phyloP scores from a whole-genome alignment of 768 basidiomycete species.

The Auriscalpium orientale region DNA sequence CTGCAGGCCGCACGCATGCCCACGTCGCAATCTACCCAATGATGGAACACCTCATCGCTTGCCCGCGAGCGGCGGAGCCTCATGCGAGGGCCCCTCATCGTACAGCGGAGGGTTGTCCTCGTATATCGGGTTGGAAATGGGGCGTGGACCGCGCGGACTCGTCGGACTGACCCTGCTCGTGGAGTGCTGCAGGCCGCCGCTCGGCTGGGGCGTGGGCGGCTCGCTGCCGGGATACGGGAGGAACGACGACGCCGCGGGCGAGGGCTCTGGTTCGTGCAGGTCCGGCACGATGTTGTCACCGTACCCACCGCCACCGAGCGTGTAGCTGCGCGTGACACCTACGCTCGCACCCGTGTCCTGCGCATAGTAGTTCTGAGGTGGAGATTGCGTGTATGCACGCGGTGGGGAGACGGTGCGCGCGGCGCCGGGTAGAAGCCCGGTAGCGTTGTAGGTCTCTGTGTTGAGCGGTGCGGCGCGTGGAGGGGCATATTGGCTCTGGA shows the following conservation, averaged over 20 bases:
- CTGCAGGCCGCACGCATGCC: no score
- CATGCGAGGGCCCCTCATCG: slow-evolving; percentile 39
- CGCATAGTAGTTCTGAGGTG: neutral
- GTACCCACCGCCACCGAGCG: slow-evolving; percentile 51
- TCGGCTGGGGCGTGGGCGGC: slow-evolving; percentile 1
- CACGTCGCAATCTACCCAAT: no score
- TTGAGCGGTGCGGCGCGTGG: slow-evolving; percentile 20
- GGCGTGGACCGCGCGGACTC: slow-evolving; percentile 3
- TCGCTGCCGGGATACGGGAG: slow-evolving; percentile 15
- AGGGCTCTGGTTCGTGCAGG: slow-evolving; percentile 5
- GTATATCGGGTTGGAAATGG: slow-evolving; percentile 17
- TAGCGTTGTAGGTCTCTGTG: slow-evolving; percentile 34
- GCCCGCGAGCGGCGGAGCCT: slow-evolving; percentile 17
- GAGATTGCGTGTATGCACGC: neutral
- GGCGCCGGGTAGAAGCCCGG: slow-evolving; percentile 14
- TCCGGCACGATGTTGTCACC: slow-evolving; percentile 34
- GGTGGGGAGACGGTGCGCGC: slow-evolving; percentile 11
- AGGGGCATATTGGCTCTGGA: slow-evolving; percentile 26
- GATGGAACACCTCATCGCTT: neutral
- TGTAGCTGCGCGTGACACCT: slow-evolving; percentile 37
- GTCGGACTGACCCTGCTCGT: neutral
- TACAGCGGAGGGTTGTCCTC: slow-evolving; percentile 63
- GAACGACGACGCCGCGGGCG: slow-evolving; percentile 12
- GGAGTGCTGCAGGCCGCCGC: slow-evolving; percentile 3
- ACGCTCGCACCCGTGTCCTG: slow-evolving; percentile 1